A percentile compares a stretch with the other conserved stretches of the same genome.
phyloP scores from a whole-genome alignment of 495 filamentous ascomycete species.

The Choiromyces venosus region DNA sequence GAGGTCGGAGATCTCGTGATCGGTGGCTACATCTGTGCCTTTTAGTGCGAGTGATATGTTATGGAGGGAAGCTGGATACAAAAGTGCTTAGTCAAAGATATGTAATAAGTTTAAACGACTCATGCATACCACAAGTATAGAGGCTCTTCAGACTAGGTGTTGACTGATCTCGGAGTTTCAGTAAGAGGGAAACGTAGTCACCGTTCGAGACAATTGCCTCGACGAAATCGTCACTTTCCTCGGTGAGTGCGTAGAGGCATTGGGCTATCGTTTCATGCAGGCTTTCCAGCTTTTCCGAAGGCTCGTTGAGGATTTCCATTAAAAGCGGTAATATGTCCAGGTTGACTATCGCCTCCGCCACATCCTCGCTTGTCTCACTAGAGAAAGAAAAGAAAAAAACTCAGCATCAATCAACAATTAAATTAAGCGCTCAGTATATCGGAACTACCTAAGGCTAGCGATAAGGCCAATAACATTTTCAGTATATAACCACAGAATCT shows the following conservation, averaged over 20 bases:
- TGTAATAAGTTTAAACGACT: background rate
- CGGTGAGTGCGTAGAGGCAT: constrained; percentile 53
- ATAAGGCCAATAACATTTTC: constrained; percentile 42
- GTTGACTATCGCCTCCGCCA: constrained; percentile 49
- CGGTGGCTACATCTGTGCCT: constrained; percentile 1
- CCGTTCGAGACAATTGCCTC: constrained; percentile 27
- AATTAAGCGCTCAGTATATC: background rate
- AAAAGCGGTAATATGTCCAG: constrained; percentile 50
- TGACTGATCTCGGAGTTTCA: constrained; percentile 24
- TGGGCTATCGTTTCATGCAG: constrained; percentile 45
- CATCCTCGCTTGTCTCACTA: constrained; percentile 51
- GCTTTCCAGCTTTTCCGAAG: constrained; percentile 41
- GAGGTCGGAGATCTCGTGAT: constrained; percentile 35
- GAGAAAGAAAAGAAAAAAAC: background rate
- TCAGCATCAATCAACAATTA: constrained; percentile 20
- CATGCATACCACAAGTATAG: constrained; percentile 27
- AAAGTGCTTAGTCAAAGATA: constrained; percentile 16
- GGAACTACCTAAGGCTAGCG: constrained; percentile 27
- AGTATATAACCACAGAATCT: constrained; percentile 35
- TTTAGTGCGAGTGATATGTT: constrained; percentile 38
- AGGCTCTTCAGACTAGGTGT: constrained; percentile 22
- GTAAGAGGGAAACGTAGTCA: constrained; percentile 30
- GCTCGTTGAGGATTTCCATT: constrained; percentile 47
- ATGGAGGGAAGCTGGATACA: constrained; percentile 25
- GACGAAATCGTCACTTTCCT: constrained; percentile 45